Evolutionary conservation across 1,284 basidiomycete genomes (phyloP).

Genomic region (Kalmanozyma brasiliensis): DNA sequence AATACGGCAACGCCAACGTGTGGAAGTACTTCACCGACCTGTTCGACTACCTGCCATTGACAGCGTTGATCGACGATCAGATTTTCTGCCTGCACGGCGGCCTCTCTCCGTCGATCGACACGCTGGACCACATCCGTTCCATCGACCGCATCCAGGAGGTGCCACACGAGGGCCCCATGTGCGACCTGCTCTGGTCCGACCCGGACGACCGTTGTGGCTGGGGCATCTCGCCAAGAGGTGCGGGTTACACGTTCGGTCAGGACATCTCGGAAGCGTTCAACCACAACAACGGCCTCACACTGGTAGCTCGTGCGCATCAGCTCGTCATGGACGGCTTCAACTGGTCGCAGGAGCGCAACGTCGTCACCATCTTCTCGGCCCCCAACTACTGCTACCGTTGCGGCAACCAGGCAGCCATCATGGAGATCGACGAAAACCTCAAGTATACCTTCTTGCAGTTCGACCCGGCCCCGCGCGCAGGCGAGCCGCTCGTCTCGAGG

Average conservation of each 20-base stretch:
- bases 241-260: constrained; percentile 98
- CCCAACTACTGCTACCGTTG: constrained; percentile 92
- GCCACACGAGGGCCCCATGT: constrained; percentile 99
- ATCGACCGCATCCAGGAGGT: constrained; percentile 99
- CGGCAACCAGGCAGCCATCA: constrained; percentile 99
- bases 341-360: constrained; percentile 99
- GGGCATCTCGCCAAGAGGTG: constrained; percentile 98
- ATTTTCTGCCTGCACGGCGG: constrained; percentile 99
- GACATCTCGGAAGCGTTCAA: constrained; percentile 98
- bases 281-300: constrained; percentile 97
- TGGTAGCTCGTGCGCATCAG: constrained; percentile 74
- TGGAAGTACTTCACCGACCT: constrained; percentile 99
- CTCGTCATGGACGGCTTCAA: constrained; percentile 98
- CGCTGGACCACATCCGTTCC: constrained; percentile 96
- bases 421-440: constrained; percentile 99
- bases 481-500: constrained; percentile 95
- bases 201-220: constrained; percentile 99
- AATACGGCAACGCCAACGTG: constrained; percentile 99
- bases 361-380: constrained; percentile 99
- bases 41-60: constrained; percentile 96
- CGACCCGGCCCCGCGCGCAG: constrained; percentile 96
- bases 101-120: constrained; percentile 98
- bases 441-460: constrained; percentile 98
- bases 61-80: constrained; percentile 98
- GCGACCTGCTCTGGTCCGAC: constrained; percentile 98